Percentiles rank a stretch among this genome's conserved stretches.
These are phyloP conservation scores for Nannizziopsis arthrosporioides DNA, from an alignment of 2,329 filamentous ascomycete genomes.

Conservation along the genomic window DNA sequence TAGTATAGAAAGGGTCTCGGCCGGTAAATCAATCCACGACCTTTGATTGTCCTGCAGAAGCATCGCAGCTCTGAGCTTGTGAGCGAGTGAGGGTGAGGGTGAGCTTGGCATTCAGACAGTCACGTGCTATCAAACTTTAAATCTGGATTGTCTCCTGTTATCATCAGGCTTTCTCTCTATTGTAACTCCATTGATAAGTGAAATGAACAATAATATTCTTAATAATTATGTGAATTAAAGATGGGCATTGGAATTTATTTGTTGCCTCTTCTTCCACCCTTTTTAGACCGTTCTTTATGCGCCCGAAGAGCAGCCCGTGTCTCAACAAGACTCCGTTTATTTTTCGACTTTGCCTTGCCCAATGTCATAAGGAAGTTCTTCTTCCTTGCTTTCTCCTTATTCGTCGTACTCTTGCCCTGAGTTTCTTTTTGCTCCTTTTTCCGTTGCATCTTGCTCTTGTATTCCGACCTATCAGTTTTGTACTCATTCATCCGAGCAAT, in stretches of 20 bases:
- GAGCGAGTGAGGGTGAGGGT: too few species aligned
- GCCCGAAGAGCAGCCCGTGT: slow-evolving; percentile 67
- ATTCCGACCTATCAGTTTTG: slow-evolving; percentile 63
- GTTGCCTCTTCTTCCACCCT: slow-evolving; percentile 72
- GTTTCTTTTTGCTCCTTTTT: slow-evolving; percentile 76
- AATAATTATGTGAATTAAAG: too few species aligned
- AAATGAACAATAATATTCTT: too few species aligned
- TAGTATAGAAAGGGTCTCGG: not conserved
- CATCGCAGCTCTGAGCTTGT: too few species aligned
- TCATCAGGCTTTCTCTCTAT: too few species aligned
- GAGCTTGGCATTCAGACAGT: too few species aligned
- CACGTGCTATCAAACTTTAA: not conserved
- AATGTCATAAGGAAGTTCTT: slow-evolving; percentile 99
- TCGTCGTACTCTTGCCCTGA: slow-evolving; percentile 90
- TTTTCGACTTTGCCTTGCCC: slow-evolving; percentile 88
- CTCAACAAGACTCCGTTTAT: slow-evolving; percentile 84
- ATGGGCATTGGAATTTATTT: slow-evolving; percentile 14
- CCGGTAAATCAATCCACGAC: too few species aligned
- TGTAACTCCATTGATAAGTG: too few species aligned
- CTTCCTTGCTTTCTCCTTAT: slow-evolving; percentile 89
- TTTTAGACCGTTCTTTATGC: slow-evolving; percentile 72
- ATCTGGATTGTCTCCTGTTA: not conserved
- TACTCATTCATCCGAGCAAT: slow-evolving; percentile 72
- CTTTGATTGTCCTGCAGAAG: too few species aligned
- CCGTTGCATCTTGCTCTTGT: slow-evolving; percentile 75